Conservation (phyloP, 2,329 filamentous ascomycete species). For the Fusarium tuaranense region DNA sequence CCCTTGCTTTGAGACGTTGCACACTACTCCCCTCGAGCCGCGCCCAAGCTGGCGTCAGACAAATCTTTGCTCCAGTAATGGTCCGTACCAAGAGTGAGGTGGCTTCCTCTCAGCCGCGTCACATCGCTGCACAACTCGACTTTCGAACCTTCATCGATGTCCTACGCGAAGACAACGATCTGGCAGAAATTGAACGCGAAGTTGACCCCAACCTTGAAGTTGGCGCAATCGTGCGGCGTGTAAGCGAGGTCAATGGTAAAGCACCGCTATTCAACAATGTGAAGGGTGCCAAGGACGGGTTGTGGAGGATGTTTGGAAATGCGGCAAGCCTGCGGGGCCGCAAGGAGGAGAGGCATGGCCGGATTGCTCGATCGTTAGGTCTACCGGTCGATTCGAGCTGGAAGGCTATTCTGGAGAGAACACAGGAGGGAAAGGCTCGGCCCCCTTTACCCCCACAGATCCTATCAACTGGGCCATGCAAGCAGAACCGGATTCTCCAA, state of each 20-base stretch:
- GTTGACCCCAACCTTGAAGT: conserved; percentile 59
- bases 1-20: background rate
- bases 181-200: conserved; percentile 56
- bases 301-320: conserved; percentile 59
- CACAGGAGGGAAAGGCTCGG: conserved; percentile 49
- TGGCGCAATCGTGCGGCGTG: conserved; percentile 59
- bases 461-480: conserved; percentile 41
- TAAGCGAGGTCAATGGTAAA: conserved; percentile 57
- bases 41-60: background rate
- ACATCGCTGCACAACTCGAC: conserved; percentile 12
- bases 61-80: background rate
- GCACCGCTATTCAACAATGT: conserved; percentile 65
- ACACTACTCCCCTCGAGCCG: background rate
- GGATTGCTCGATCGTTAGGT: conserved; percentile 56
- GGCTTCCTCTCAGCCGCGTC: background rate
- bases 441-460: conserved; percentile 47
- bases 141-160: conserved; percentile 26
- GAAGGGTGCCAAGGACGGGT: conserved; percentile 55
- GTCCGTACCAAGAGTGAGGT: background rate
- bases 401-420: conserved; percentile 54
- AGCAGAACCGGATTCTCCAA: conserved; percentile 14
- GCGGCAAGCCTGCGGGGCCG: conserved; percentile 49
- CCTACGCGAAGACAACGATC: conserved; percentile 50
- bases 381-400: conserved; percentile 42
- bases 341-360: conserved; percentile 51